Conservation (phyloP, 108 stramenopile genomes). For the Cyclotella baltica region DNA sequence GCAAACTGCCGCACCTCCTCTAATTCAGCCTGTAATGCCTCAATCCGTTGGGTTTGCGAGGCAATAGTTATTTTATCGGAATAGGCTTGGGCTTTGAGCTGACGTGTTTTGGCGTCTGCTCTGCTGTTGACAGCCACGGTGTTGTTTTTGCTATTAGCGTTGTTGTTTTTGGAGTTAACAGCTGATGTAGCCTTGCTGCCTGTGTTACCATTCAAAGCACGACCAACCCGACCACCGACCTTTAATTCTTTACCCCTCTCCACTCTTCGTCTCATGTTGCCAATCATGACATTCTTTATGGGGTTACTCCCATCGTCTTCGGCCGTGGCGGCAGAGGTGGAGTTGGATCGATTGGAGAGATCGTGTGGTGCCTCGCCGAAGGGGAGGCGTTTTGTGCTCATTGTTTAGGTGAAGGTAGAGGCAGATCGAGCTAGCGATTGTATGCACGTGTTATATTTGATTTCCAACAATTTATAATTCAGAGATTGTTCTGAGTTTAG, state of each 20-base stretch:
- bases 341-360: constrained; percentile 20
- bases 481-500: too few relatives aligned
- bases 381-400: constrained; percentile 34
- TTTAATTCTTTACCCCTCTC: too few relatives aligned
- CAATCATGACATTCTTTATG: constrained; percentile 2
- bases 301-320: too few relatives aligned
- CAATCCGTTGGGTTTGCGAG: constrained; percentile 33
- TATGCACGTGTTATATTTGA: too few relatives aligned
- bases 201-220: too few relatives aligned
- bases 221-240: too few relatives aligned
- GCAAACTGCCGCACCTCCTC: constrained; percentile 32
- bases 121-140: neutral
- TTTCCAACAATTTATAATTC: too few relatives aligned
- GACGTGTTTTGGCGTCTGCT: constrained; percentile 17
- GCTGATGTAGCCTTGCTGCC: too few relatives aligned
- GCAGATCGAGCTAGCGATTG: too few relatives aligned
- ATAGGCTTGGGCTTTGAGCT: constrained; percentile 47
- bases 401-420: too few relatives aligned
- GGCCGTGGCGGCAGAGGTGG: neutral
- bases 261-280: neutral
- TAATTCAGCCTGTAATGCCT: constrained; percentile 33
- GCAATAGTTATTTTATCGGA: constrained; percentile 38
- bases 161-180: too few relatives aligned
- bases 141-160: neutral
- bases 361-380: constrained; percentile 28